Conservation (phyloP, 2,329 filamentous ascomycete species). For the Stachybotrys echinatus region DNA sequence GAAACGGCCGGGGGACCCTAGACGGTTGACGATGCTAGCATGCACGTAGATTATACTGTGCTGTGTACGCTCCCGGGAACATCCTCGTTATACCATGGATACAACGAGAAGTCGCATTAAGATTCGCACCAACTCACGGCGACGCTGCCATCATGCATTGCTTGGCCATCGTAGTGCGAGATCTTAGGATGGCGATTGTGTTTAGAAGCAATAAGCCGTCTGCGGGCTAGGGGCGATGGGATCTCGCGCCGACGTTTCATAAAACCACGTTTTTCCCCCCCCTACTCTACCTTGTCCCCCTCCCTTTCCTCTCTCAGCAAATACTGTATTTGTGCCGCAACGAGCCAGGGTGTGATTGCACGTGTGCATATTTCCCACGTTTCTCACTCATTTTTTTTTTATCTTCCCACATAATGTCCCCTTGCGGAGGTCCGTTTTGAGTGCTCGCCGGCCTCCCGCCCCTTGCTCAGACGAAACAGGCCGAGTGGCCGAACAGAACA, state of each 20-base stretch:
- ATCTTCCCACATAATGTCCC: not conserved
- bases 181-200: not conserved
- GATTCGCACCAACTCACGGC: no score
- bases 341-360: not conserved
- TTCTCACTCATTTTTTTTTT: not conserved
- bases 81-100: not conserved
- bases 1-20: not conserved
- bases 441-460: not conserved
- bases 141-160: no score
- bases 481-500: not conserved
- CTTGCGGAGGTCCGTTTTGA: not conserved
- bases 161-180: no score
- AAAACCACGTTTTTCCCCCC: not conserved
- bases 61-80: not conserved
- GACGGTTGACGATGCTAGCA: no score
- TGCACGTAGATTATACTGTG: no score
- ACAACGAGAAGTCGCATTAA: not conserved
- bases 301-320: no score
- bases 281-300: no score
- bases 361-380: not conserved
- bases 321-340: not conserved
- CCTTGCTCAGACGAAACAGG: not conserved
- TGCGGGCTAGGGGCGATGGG: not conserved
- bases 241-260: not conserved
- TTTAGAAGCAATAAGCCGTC: not conserved